Conservation (phyloP, 2,329 filamentous ascomycete genomes). For the Sclerotinia subarctica region DNA sequence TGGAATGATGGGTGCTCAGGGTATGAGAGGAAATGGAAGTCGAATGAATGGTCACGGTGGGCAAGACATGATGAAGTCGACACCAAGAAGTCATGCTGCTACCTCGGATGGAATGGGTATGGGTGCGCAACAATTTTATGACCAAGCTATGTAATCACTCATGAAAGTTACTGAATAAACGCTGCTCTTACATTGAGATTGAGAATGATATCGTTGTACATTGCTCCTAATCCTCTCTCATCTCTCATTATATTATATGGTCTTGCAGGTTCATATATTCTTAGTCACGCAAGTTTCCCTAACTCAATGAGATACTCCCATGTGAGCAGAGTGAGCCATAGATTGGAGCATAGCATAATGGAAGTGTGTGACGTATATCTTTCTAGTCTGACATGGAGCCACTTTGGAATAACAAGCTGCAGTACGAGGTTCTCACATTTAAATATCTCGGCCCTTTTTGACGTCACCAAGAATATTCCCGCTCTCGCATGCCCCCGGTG, state of each 20-base stretch:
- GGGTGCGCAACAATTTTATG: not conserved
- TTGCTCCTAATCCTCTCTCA: not conserved
- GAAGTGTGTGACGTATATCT: not conserved
- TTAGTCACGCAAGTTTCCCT: not conserved
- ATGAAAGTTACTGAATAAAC: not conserved
- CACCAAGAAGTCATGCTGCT: not conserved
- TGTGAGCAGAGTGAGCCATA: too few species aligned
- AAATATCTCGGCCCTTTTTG: not conserved
- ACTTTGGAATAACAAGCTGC: not conserved
- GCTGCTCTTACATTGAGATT: too few species aligned
- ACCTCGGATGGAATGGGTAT: not conserved
- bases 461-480: not conserved
- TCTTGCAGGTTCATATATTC: not conserved
- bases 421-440: not conserved
- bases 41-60: not conserved
- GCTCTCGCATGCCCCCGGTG: not conserved
- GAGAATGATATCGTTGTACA: accelerated
- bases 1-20: not conserved
- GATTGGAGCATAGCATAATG: not conserved
- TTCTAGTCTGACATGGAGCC: not conserved
- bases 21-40: slow-evolving; percentile 2
- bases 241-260: not conserved
- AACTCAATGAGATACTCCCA: not conserved
- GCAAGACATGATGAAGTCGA: not conserved
- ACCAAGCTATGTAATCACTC: not conserved